Base-by-base conservation (phyloP, 768 basidiomycete species). In the Glaciozyma martinii region DNA sequence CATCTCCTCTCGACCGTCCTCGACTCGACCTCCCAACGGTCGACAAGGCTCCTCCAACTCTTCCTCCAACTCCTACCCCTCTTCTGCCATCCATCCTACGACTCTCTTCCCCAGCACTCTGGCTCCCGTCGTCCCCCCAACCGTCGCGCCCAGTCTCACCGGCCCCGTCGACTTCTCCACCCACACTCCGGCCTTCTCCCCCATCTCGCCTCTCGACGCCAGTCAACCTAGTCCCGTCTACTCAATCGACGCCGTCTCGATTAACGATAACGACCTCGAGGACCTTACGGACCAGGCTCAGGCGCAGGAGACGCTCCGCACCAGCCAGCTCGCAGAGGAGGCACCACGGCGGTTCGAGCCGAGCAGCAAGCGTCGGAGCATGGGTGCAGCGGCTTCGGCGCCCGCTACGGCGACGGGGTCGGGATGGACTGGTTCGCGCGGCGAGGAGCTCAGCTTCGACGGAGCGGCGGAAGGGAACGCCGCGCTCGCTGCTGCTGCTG, bases 211-310 rank as follows among this genome's bases (percentile, higher is more conserved):
- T 40, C 37, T 40, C 37, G 12, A 40, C 12, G 2, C 37, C 37
- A 40, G 37, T 13, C 37, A 40, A 13, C 37, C 37, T 13, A 40
- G 37, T 13, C 37, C 37, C 12, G 37, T 40, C 16, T 67, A 61
- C 56, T 64, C 62, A 6, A 59, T 61, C 50, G 62, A 67, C 32
- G 59, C 66, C 30, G 40, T 50, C 8, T 60, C 66, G 5, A 29
- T 52, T 25, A 12, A 46, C 1, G 58, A 60, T 16, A 43, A 43
- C 30, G 58, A 62, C 25, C 43, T 58, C 19, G n/a, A 33, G 29
- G 59, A 25, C 37, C 12, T n/a, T 5, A 12, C 21, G 21, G 49
- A 32, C 25, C 32, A 10, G 23, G n/a, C 29, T 0, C 42, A 42
- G 5, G n/a, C 29, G 1, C 42, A 42, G 5, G 58, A 42, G 44